These are phyloP conservation scores for Claviceps humidiphila DNA, from an alignment of 2,329 filamentous ascomycete species.

Conservation along the genomic window DNA sequence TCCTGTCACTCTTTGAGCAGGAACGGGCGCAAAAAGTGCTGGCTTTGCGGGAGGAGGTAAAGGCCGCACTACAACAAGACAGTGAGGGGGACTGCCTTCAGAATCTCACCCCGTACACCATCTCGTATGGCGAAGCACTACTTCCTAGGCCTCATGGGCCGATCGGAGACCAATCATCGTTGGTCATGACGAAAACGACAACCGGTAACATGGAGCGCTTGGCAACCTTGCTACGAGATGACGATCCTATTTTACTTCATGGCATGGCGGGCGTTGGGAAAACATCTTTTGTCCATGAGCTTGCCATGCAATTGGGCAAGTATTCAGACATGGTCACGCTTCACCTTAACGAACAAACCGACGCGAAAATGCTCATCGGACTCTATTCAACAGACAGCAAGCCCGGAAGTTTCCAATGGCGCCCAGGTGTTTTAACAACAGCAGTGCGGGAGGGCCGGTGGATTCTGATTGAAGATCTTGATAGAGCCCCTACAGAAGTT, in stretches of 20 bases:
- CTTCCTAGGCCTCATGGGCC: conserved; percentile 49
- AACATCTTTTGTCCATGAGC: conserved; percentile 70
- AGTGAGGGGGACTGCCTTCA: conserved; percentile 16
- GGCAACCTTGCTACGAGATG: conserved; percentile 50
- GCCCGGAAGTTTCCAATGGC: conserved; percentile 85
- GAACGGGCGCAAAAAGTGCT: conserved; percentile 34
- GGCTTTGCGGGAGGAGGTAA: conserved; percentile 26
- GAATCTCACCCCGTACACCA: conserved; percentile 45
- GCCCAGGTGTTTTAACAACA: conserved; percentile 81
- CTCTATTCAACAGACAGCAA: conserved; percentile 83
- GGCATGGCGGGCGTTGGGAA: conserved; percentile 83
- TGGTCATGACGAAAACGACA: conserved; percentile 63
- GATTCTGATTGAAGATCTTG: conserved; percentile 94
- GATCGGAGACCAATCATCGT: conserved; percentile 30
- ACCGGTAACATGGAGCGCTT: conserved; percentile 57
- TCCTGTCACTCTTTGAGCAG: conserved; percentile 49
- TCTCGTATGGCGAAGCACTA: conserved; percentile 52
- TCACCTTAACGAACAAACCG: conserved; percentile 94
- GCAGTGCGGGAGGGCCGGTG: conserved; percentile 89
- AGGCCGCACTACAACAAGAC: conserved; percentile 9
- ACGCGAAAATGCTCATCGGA: conserved; percentile 90
- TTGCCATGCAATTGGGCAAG: conserved; percentile 68
- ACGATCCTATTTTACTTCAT: conserved; percentile 65
- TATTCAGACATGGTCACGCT: conserved; percentile 78
- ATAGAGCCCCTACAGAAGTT: conserved; percentile 87